Base-by-base conservation (phyloP, 2,329 filamentous ascomycete species). In the Escovopsis sp. region DNA sequence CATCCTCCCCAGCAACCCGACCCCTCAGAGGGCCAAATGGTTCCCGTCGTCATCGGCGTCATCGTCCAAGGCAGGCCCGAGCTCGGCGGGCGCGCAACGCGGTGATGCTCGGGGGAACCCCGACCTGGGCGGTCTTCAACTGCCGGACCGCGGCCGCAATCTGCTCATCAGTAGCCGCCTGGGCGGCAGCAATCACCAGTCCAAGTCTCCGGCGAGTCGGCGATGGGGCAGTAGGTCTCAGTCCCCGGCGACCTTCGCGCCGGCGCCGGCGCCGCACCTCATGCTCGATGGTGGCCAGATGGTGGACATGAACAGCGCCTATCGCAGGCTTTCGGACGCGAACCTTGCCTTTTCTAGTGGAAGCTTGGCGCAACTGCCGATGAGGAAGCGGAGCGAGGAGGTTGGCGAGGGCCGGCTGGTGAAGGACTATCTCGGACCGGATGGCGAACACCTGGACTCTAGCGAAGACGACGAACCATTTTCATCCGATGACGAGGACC, bases 321-420 rank as follows among this genome's bases (percentile, higher is more conserved):
- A 87, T 55, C 70, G 79, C 40, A 73, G 76, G 45, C 63, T 87
- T 15, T 85, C 82, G 1, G 80, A 88, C 55, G 80, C 80, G 10
- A 78, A 80, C 40, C 62, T 88, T 36, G 68, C 75, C 4, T 70
- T 70, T 28, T 77, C 79, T 5, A 70, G 75, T 15, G 79, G 82
- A 26, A 73, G 67, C 40, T 61, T 89, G 30, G 70, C 80, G 6
- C 66, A 69, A 40, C 64, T 85, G 19, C 71, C 78, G 15, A 66
- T 72, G 48, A 70, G 74, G 40, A 80, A 79, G 53, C 53, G 51
- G 39, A 51, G 57, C 6, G 67, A 62, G 33, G 62, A 68, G 38
- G 55, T 56, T 10, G 61, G 64, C 7, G 60, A 62, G 3, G 73
- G 71, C 39, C 74, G 83, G 40, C 60, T 88, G 47, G 68, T 77